Evolutionary conservation across 2,329 filamentous ascomycete species (phyloP).

Genomic region (Zalaria sp.): DNA sequence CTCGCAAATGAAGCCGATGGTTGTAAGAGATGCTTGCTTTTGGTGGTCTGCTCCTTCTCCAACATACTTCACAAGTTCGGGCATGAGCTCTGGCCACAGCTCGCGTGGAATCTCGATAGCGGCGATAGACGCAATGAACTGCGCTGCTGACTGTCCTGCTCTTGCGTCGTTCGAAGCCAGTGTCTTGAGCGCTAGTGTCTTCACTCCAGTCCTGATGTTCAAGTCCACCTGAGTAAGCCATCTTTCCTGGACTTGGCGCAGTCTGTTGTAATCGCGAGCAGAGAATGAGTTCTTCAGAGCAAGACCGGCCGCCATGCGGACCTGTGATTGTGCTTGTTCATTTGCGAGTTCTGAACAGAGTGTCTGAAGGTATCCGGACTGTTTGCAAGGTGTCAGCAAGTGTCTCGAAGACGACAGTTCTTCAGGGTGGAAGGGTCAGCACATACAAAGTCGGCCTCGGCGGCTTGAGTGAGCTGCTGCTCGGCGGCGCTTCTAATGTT

Average conservation of each 20-base stretch:
- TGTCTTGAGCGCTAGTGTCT: constrained; percentile 79
- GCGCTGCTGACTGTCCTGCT: constrained; percentile 78
- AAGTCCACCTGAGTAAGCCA: constrained; percentile 76
- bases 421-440: constrained; percentile 15
- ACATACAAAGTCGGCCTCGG: constrained; percentile 88
- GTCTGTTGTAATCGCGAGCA: constrained; percentile 73
- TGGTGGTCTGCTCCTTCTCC: constrained; percentile 73
- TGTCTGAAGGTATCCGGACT: constrained; percentile 86
- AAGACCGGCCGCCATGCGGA: constrained; percentile 87
- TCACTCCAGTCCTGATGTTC: constrained; percentile 75
- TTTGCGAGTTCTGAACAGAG: constrained; percentile 91
- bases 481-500: constrained; percentile 80
- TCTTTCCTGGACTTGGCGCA: constrained; percentile 83
- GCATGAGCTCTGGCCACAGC: constrained; percentile 90
- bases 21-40: constrained; percentile 86
- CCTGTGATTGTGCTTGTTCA: constrained; percentile 66
- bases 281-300: constrained; percentile 98
- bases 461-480: constrained; percentile 83
- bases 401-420: constrained; percentile 12
- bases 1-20: constrained; percentile 98
- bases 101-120: constrained; percentile 85
- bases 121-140: constrained; percentile 90
- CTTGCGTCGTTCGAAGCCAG: constrained; percentile 65
- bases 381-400: constrained; percentile 14
- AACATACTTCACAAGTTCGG: constrained; percentile 79